Base-by-base conservation (phyloP, 225 moss, liverwort and hornwort genomes). In the Straminergon stramineum region DNA sequence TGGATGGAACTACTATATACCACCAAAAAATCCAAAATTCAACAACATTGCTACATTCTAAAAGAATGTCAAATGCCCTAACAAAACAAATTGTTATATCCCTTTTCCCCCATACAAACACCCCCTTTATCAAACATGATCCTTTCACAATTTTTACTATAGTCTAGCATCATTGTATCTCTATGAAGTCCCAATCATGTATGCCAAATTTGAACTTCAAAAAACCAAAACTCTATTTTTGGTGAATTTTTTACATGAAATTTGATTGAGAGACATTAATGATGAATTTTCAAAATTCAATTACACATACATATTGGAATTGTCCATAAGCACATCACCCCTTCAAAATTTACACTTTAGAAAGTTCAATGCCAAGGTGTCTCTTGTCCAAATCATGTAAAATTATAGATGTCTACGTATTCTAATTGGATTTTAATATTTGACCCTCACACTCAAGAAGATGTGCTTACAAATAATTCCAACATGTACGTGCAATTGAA, bases 261-360 rank as follows among this genome's bases (percentile, higher is more conserved):
- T 71, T 41, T 48, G 30, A 48, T 48, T 11, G 6, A 18, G 1
- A 48, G 1, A 0, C 3, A 0, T 11, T 2, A 19, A 51, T 48
- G 4, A 31, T 19, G 11, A 75, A 45, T 45, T 45, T 30, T 48
- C 16, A 41, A 45, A 75, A 11, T 48, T 7, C 2, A 18, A 31
- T 17, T 18, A 2, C 4, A 31, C 0, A 0, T 31, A 48, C 1
- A 45, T 27, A 6, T 31, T 48, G 31, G 48, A 75, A 75, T 17
- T 48, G 17, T 48, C 4, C 0, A 18, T 4, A 6, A 17, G 2
- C 3, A 3, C 17, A 11, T 30, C 31, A 5, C 48, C 3, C 1
- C 3, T 18, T 30, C 5, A 5, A 10, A 74, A 74, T 45, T 74
- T 5, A 28, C 0, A 2, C 3, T 74, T 6, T 28, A 28, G 2